Evolutionary conservation across 441 rosid genomes (phyloP).

Genomic region (Gossypium davidsonii): DNA sequence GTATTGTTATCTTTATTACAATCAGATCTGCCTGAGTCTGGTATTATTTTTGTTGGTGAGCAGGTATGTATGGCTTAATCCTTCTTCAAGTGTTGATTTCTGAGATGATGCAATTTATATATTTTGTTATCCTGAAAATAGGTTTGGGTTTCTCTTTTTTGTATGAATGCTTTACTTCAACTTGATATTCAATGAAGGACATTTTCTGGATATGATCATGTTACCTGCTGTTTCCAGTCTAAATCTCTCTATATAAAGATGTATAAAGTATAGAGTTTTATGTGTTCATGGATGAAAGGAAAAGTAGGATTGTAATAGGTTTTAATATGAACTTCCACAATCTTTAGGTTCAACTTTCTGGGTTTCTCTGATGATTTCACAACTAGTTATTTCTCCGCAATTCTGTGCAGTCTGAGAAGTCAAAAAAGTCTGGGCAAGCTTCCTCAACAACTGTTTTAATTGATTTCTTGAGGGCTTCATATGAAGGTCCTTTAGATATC

Average conservation of each 20-base stretch:
- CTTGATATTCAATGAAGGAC: not conserved
- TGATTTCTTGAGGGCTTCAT: slow-evolving; percentile 58
- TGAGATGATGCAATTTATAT: not conserved
- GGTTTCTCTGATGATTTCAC: not conserved
- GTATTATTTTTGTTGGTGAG: slow-evolving; percentile 70
- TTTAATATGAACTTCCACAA: not conserved
- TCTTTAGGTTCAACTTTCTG: not conserved
- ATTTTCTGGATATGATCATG: not conserved
- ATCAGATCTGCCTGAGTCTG: slow-evolving; percentile 57
- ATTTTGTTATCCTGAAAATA: not conserved
- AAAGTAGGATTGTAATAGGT: not conserved
- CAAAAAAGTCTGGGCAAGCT: slow-evolving; percentile 71
- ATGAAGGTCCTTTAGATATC: slow-evolving; percentile 41
- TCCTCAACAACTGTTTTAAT: slow-evolving; percentile 54
- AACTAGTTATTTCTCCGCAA: slow-evolving; percentile 8
- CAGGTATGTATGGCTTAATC: slow-evolving; percentile 47
- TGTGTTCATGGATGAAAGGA: not conserved
- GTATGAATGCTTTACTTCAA: not conserved
- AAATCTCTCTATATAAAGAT: not conserved
- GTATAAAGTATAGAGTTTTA: not conserved
- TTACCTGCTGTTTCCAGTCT: not conserved
- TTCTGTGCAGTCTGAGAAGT: slow-evolving; percentile 71
- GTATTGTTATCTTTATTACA: slow-evolving; percentile 50
- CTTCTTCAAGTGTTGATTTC: slow-evolving; percentile 7
- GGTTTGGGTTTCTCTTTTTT: not conserved